These are phyloP conservation scores for Teratosphaeria nubilosa DNA, from an alignment of 2,329 filamentous ascomycete species.

Conservation along the genomic window DNA sequence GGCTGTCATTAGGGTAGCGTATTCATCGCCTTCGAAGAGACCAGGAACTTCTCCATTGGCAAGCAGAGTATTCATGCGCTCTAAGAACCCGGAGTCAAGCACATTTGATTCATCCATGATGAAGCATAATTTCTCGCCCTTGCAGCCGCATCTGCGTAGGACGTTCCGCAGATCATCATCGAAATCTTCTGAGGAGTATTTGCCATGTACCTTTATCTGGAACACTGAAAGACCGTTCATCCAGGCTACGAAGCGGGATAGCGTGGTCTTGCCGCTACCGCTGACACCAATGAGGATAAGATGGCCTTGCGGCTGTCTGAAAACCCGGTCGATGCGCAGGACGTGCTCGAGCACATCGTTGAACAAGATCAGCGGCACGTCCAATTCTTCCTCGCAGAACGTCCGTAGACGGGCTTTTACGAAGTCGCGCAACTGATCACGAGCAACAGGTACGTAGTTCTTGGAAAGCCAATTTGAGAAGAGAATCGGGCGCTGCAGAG, in stretches of 20 bases:
- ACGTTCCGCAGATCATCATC: constrained; percentile 95
- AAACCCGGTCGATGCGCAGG: constrained; percentile 93
- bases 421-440: constrained; percentile 89
- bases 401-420: constrained; percentile 95
- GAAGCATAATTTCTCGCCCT: constrained; percentile 99
- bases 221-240: constrained; percentile 99
- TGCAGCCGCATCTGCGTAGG: constrained; percentile 85
- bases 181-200: constrained; percentile 96
- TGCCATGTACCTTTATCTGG: constrained; percentile 99
- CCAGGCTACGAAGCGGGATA: constrained; percentile 97
- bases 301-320: constrained; percentile 95
- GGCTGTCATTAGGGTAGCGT: constrained; percentile 95
- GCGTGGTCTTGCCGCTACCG: constrained; percentile 93
- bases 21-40: constrained; percentile 97
- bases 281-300: constrained; percentile 97
- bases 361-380: constrained; percentile 97
- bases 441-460: constrained; percentile 93
- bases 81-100: constrained; percentile 93
- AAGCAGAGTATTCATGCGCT: constrained; percentile 97
- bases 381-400: constrained; percentile 98
- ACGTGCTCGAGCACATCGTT: constrained; percentile 98
- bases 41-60: constrained; percentile 99
- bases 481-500: constrained; percentile 83
- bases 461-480: constrained; percentile 99
- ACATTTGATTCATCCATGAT: constrained; percentile 99